phyloP scores from a whole-genome alignment of 2,329 filamentous ascomycete genomes.

The Botryotinia globosa region DNA sequence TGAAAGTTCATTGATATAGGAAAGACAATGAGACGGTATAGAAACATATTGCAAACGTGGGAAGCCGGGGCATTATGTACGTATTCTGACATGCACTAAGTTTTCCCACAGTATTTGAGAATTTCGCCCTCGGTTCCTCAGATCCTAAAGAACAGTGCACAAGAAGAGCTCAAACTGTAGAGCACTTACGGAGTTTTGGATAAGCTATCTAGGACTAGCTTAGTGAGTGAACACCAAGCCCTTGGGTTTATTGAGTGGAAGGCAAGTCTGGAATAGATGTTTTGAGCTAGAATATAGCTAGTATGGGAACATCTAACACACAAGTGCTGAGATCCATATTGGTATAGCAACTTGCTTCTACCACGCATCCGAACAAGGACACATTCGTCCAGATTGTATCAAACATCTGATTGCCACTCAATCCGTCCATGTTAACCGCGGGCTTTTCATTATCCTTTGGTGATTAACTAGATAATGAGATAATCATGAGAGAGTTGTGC shows the following conservation, averaged over 20 bases:
- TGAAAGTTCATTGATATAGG: not conserved
- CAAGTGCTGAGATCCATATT: not conserved
- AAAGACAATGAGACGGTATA: not conserved
- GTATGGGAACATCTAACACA: not conserved
- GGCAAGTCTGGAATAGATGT: not conserved
- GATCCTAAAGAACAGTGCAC: not conserved
- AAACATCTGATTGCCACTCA: not conserved
- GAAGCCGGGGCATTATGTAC: conserved; percentile 11
- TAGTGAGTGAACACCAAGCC: conserved; percentile 10
- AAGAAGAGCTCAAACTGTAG: conserved; percentile 5
- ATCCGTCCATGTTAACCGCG: no score
- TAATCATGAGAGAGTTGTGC: not conserved
- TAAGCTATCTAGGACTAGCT: not conserved
- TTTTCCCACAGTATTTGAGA: not conserved
- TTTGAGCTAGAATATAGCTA: not conserved
- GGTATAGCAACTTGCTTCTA: not conserved
- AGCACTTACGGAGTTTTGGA: not conserved
- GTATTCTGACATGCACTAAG: not conserved
- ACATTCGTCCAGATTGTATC: not conserved
- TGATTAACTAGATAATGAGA: not conserved
- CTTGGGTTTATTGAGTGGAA: not conserved
- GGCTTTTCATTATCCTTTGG: not conserved
- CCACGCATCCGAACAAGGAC: not conserved
- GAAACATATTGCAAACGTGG: not conserved
- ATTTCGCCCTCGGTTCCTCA: not conserved